Evolutionary conservation across 2,329 filamentous ascomycete genomes (phyloP).

Genomic region (Cladosporium sp.): DNA sequence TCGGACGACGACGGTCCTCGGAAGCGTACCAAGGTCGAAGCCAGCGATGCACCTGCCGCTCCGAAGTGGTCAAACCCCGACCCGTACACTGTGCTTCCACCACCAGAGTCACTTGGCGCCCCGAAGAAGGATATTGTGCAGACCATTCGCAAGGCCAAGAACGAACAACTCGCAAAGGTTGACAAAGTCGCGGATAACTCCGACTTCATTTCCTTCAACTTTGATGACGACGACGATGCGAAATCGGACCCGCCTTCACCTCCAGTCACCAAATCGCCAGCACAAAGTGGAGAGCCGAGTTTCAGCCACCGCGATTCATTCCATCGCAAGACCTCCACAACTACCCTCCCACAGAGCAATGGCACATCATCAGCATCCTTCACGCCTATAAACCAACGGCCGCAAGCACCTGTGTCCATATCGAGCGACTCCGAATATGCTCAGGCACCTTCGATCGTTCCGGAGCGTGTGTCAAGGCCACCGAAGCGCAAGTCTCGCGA

Average conservation of each 20-base stretch:
- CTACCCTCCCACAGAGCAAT: not conserved
- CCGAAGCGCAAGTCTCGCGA: constrained; percentile 66
- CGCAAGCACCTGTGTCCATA: constrained; percentile 8
- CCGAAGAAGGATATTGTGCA: constrained; percentile 89
- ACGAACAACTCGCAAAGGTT: constrained; percentile 60
- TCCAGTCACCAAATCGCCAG: constrained; percentile 14
- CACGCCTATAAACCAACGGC: constrained; percentile 2
- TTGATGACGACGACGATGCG: constrained; percentile 41
- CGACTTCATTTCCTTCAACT: constrained; percentile 84
- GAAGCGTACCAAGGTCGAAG: constrained; percentile 35
- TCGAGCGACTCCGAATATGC: constrained; percentile 10
- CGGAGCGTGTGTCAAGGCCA: constrained; percentile 16
- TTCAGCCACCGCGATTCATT: constrained; percentile 41
- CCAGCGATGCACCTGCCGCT: constrained; percentile 25
- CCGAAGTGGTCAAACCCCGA: constrained; percentile 97
- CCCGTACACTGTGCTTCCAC: constrained; percentile 85
- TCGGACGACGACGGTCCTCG: constrained; percentile 37
- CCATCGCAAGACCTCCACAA: constrained; percentile 26
- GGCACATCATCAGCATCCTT: not conserved
- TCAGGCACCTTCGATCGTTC: not conserved
- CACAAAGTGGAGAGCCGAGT: constrained; percentile 16
- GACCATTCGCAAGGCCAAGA: constrained; percentile 84
- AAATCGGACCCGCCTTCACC: constrained; percentile 34
- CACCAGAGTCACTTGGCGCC: constrained; percentile 68
- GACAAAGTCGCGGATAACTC: constrained; percentile 51